Percentiles rank a stretch among this genome's conserved stretches.
Evolutionary conservation across 352 stramenopile genomes (phyloP).

Genomic region (Phytophthora colocasiae): DNA sequence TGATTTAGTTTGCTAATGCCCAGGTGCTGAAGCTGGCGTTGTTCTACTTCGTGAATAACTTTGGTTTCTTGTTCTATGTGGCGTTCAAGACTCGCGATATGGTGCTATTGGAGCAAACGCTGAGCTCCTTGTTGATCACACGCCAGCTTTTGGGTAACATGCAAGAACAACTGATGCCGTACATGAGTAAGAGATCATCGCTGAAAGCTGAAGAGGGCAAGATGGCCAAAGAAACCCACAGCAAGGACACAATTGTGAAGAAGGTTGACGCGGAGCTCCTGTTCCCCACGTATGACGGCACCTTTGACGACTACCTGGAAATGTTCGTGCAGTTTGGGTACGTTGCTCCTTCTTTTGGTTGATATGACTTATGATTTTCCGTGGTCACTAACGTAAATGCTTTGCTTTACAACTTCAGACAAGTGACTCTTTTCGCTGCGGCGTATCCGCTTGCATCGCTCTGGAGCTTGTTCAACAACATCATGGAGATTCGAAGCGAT

Average conservation of each 20-base stretch:
- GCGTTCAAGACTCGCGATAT: slow-evolving; percentile 91
- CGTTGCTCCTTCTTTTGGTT: slow-evolving; percentile 23
- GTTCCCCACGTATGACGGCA: slow-evolving; percentile 85
- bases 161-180: slow-evolving; percentile 83
- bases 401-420: slow-evolving; percentile 51
- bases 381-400: no score
- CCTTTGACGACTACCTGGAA: slow-evolving; percentile 96
- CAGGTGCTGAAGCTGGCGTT: slow-evolving; percentile 98
- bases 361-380: background rate
- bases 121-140: slow-evolving; percentile 86
- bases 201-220: slow-evolving; percentile 86
- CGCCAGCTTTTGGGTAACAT: slow-evolving; percentile 83
- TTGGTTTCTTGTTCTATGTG: slow-evolving; percentile 96
- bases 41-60: slow-evolving; percentile 99
- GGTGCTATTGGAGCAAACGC: slow-evolving; percentile 91
- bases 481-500: slow-evolving; percentile 95
- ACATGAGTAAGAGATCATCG: slow-evolving; percentile 78
- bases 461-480: slow-evolving; percentile 94
- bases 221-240: slow-evolving; percentile 69
- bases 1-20: slow-evolving; percentile 83
- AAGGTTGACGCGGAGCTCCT: slow-evolving; percentile 84
- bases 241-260: slow-evolving; percentile 54
- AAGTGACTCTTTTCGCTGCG: slow-evolving; percentile 95
- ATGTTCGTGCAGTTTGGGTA: slow-evolving; percentile 93
- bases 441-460: slow-evolving; percentile 94